phyloP scores from a whole-genome alignment of 345 rosid genomes.

The Anastatica hierochuntica region DNA sequence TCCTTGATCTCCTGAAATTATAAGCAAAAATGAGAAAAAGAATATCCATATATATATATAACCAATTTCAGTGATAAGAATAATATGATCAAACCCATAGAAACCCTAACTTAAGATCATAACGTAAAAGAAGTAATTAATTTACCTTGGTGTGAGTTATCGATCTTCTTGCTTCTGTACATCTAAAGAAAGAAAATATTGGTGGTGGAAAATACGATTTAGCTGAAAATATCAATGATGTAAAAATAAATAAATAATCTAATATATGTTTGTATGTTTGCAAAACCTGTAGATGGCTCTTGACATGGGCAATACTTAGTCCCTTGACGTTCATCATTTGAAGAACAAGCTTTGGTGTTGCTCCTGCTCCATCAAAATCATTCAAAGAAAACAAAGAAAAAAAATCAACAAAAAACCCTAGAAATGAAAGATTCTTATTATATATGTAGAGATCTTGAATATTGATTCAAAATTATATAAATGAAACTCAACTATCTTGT shows the following conservation, averaged over 20 bases:
- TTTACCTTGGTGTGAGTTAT: slow-evolving; percentile 45
- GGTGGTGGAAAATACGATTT: neutral
- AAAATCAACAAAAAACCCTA: slow-evolving; percentile 24
- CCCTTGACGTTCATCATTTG: slow-evolving; percentile 73
- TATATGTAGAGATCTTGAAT: neutral
- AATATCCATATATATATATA: neutral
- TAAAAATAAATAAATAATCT: neutral
- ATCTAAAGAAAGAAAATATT: slow-evolving; percentile 29
- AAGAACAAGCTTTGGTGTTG: slow-evolving; percentile 81
- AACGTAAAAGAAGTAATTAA: neutral
- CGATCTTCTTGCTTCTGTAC: slow-evolving; percentile 65
- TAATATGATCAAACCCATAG: neutral
- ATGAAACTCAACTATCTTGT: slow-evolving; percentile 56
- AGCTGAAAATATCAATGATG: neutral
- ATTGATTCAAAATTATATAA: neutral
- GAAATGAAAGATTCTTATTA: neutral
- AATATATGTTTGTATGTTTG: neutral
- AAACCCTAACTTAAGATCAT: slow-evolving; percentile 24
- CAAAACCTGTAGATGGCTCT: slow-evolving; percentile 81
- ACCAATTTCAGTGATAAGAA: neutral
- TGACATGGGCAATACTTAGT: slow-evolving; percentile 73
- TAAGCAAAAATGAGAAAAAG: neutral
- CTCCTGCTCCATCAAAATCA: slow-evolving; percentile 36
- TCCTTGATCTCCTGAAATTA: slow-evolving; percentile 39
- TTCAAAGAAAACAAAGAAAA: slow-evolving; percentile 1